These are phyloP conservation scores for Aspergillus nidulans DNA, from an alignment of 495 filamentous ascomycete genomes.

Conservation along the genomic window DNA sequence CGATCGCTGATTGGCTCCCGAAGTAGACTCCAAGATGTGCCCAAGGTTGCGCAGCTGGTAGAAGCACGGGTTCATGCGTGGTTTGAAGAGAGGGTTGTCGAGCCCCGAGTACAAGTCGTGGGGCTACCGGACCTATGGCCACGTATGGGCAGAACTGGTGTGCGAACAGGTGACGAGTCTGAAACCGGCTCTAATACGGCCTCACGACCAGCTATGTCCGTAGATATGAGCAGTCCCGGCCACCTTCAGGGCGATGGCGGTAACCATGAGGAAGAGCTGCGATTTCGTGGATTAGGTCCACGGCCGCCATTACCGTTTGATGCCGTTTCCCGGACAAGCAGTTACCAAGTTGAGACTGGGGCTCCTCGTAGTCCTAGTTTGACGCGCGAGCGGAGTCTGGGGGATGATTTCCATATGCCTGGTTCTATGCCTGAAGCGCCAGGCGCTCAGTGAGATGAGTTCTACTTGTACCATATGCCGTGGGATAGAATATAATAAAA, in stretches of 20 bases:
- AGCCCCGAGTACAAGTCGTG: slow-evolving; percentile 93
- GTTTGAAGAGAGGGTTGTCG: slow-evolving; percentile 96
- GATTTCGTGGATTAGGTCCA: slow-evolving; percentile 32
- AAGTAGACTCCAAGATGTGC: slow-evolving; percentile 87
- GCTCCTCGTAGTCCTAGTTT: slow-evolving; percentile 35
- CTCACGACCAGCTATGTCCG: slow-evolving; percentile 31
- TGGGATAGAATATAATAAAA: background rate
- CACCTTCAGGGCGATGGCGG: slow-evolving; percentile 23
- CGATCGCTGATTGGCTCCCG: slow-evolving; percentile 89
- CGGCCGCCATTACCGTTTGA: slow-evolving; percentile 28
- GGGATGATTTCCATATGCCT: slow-evolving; percentile 32
- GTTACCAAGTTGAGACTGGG: slow-evolving; percentile 36
- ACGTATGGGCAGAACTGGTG: slow-evolving; percentile 54
- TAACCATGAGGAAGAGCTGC: slow-evolving; percentile 29
- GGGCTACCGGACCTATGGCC: slow-evolving; percentile 93
- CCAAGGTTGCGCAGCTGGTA: slow-evolving; percentile 93
- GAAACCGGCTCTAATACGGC: slow-evolving; percentile 39
- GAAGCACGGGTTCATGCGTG: slow-evolving; percentile 87
- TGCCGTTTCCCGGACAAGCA: slow-evolving; percentile 33
- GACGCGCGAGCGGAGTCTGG: slow-evolving; percentile 31
- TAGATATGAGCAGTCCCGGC: slow-evolving; percentile 22
- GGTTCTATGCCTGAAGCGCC: slow-evolving; percentile 10
- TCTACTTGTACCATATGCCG: slow-evolving; percentile 2
- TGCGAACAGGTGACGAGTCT: slow-evolving; percentile 41
- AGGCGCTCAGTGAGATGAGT: background rate